Conservation (phyloP, 2,329 filamentous ascomycete genomes). For the Exutisphaerella laricina region DNA sequence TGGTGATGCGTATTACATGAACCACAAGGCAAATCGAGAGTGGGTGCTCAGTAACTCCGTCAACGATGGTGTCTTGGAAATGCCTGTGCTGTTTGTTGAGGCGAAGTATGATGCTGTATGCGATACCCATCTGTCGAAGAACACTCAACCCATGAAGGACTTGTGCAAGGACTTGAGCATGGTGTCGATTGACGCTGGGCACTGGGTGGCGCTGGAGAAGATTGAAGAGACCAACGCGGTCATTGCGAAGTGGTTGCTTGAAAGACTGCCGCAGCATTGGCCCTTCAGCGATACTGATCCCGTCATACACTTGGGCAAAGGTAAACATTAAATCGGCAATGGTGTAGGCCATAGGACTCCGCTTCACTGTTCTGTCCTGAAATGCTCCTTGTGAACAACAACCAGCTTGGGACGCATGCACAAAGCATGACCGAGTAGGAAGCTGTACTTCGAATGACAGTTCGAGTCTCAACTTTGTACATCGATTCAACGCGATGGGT, state of each 20-base stretch:
- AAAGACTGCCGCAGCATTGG: not conserved
- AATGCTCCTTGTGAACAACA: no score
- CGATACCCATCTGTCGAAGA: slow-evolving; percentile 29
- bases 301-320: no score
- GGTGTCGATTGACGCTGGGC: slow-evolving; percentile 29
- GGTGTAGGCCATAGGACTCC: no score
- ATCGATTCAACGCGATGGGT: no score
- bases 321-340: no score
- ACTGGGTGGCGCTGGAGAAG: slow-evolving; percentile 25
- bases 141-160: slow-evolving; percentile 33
- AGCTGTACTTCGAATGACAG: no score
- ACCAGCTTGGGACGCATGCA: no score
- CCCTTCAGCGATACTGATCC: no score
- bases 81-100: slow-evolving; percentile 37
- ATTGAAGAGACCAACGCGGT: slow-evolving; percentile 21
- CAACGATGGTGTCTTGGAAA: slow-evolving; percentile 31
- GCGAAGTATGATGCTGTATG: slow-evolving; percentile 37
- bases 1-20: slow-evolving; percentile 39
- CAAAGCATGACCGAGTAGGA: no score
- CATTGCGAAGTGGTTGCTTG: slow-evolving; percentile 22
- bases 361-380: no score
- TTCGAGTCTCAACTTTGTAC: no score
- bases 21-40: slow-evolving; percentile 39
- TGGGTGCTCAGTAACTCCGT: slow-evolving; percentile 36
- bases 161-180: slow-evolving; percentile 37